Evolutionary conservation across 129 eudicot species (phyloP).

Genomic region (Artemisia annua): DNA sequence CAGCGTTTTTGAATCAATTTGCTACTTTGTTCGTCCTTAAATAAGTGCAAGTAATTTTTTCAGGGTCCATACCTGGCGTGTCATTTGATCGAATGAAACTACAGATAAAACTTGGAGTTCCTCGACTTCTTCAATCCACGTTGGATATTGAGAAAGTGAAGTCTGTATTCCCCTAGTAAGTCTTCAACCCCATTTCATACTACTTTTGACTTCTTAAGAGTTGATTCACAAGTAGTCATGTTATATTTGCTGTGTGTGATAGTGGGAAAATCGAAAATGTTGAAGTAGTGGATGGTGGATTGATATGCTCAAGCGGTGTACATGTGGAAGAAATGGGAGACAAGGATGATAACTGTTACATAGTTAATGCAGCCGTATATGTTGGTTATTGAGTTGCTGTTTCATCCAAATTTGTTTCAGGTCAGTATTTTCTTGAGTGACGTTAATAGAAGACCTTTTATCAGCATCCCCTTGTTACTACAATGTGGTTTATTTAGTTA

Average conservation of each 20-base stretch:
- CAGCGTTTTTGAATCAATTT: neutral
- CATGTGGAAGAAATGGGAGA: conserved; percentile 98
- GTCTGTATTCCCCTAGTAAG: conserved; percentile 95
- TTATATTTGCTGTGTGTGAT: conserved; percentile 5
- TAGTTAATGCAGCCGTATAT: conserved; percentile 63
- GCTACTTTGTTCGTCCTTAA: conserved; percentile 9
- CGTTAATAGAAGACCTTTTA: neutral
- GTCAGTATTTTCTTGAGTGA: conserved; percentile 19
- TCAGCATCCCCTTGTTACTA: neutral
- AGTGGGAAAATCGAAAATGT: conserved; percentile 71
- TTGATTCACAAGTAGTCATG: neutral
- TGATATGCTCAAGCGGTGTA: conserved; percentile 96
- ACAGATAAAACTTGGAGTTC: conserved; percentile 92
- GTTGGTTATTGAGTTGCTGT: conserved; percentile 46
- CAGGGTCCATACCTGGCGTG: conserved; percentile 91
- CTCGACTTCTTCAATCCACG: conserved; percentile 68
- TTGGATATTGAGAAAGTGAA: conserved; percentile 85
- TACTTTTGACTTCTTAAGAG: conserved; percentile 2
- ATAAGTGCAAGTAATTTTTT: conserved; percentile 14
- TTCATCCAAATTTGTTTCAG: neutral
- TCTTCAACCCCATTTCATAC: conserved; percentile 3
- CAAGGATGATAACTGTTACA: conserved; percentile 88
- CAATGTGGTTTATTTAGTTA: neutral
- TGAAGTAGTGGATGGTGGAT: conserved; percentile 95
- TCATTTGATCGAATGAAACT: conserved; percentile 87